Conservation (phyloP, 108 stramenopile species). For the Skeletonema costatum region DNA sequence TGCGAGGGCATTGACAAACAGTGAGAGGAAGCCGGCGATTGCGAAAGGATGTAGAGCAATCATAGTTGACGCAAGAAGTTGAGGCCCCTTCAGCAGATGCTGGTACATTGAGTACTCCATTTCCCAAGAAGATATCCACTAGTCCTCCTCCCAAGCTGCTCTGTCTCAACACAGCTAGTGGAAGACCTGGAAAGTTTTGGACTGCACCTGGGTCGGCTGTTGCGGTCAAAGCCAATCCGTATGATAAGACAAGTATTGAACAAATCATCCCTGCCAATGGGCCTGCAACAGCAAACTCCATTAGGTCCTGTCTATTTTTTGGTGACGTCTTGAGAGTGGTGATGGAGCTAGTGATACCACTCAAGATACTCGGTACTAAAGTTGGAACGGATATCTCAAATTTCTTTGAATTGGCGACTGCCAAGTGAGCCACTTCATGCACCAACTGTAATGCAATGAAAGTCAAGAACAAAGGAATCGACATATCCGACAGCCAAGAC, state of each 20-base stretch:
- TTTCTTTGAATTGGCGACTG: constrained; percentile 57
- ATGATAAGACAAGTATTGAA: constrained; percentile 50
- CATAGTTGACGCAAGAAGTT: constrained; percentile 59
- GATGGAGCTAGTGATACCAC: constrained; percentile 75
- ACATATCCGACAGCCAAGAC: constrained; percentile 71
- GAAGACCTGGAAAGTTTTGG: constrained; percentile 71
- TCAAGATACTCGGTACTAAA: constrained; percentile 78
- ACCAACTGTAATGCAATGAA: constrained; percentile 66
- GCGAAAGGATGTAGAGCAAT: constrained; percentile 83
- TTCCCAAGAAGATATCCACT: constrained; percentile 64
- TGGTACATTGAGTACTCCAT: constrained; percentile 72
- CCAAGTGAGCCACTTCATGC: constrained; percentile 71
- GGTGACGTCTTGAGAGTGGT: constrained; percentile 72
- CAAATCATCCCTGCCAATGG: constrained; percentile 75
- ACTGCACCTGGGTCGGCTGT: constrained; percentile 49
- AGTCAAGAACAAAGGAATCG: constrained; percentile 69
- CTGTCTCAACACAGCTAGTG: constrained; percentile 68
- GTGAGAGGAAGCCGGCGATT: constrained; percentile 74
- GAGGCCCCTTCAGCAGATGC: constrained; percentile 59
- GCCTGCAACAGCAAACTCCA: constrained; percentile 78
- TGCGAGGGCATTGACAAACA: constrained; percentile 76
- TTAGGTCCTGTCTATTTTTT: constrained; percentile 73
- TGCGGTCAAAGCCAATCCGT: constrained; percentile 65
- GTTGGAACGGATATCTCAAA: constrained; percentile 69
- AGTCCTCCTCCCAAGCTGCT: constrained; percentile 82